phyloP scores from a whole-genome alignment of 2,329 filamentous ascomycete genomes.

The Colletotrichum viniferum region DNA sequence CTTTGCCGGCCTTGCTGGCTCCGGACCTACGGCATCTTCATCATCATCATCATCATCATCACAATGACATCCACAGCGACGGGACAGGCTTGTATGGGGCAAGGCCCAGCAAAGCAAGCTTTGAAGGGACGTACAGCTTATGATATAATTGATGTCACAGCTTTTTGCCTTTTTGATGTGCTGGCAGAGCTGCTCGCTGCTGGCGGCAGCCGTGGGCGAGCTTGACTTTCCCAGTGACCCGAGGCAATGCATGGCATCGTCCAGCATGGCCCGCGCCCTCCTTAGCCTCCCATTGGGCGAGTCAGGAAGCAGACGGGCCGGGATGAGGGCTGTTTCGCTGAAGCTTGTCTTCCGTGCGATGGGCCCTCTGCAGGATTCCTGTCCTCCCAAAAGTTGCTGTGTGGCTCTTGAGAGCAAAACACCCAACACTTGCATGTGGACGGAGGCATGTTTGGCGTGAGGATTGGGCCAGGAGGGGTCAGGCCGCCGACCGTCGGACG shows the following conservation, averaged over 20 bases:
- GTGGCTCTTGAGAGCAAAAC: neutral
- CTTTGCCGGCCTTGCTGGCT: neutral
- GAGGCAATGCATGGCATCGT: conserved; percentile 1
- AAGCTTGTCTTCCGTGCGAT: conserved; percentile 13
- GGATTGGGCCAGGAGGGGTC: neutral
- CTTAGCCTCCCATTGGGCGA: neutral
- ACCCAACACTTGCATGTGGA: conserved; percentile 15
- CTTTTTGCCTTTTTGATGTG: neutral
- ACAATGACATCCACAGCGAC: neutral
- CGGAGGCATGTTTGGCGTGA: neutral
- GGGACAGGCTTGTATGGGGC: neutral
- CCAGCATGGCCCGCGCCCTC: neutral
- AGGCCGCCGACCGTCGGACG: conserved; percentile 8
- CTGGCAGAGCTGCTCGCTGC: neutral
- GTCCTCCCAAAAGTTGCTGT: neutral
- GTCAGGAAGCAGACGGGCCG: conserved; percentile 3
- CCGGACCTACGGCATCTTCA: neutral
- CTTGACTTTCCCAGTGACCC: neutral
- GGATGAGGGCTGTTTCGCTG: conserved; percentile 12
- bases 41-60: neutral
- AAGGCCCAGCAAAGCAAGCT: neutral
- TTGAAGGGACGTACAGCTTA: neutral
- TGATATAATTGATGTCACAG: conserved; percentile 2
- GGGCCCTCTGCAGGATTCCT: neutral
- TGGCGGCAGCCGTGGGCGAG: neutral